Conservation (phyloP, 2,329 filamentous ascomycete species). For the Xenoacremonium recifei region DNA sequence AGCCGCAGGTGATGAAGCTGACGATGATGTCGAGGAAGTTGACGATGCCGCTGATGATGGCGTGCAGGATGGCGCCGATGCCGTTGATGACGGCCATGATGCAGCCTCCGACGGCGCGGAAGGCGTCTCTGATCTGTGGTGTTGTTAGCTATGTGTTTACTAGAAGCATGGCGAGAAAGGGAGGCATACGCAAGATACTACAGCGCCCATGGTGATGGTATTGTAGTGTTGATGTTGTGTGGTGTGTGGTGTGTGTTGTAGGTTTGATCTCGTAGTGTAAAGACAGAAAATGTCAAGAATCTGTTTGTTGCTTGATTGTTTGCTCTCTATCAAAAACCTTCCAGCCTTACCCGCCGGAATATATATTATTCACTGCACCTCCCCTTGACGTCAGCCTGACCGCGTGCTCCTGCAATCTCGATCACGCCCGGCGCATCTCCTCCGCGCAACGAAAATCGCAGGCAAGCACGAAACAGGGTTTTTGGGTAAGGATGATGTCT, state of each 20-base stretch:
- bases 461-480: too few species aligned
- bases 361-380: too few species aligned
- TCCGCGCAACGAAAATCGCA: too few species aligned
- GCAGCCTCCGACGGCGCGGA: constrained; percentile 63
- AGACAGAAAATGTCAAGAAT: too few species aligned
- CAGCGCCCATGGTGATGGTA: constrained; percentile 66
- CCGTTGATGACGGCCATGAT: constrained; percentile 69
- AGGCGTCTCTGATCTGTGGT: constrained; percentile 54
- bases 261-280: too few species aligned
- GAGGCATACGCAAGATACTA: constrained; percentile 74
- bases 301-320: too few species aligned
- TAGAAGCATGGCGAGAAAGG: neutral
- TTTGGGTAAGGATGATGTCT: too few species aligned
- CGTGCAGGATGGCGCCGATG: constrained; percentile 62
- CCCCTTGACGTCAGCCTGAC: too few species aligned
- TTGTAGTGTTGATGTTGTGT: constrained; percentile 13
- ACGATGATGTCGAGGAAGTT: constrained; percentile 65
- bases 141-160: constrained; percentile 13
- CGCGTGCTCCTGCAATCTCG: too few species aligned
- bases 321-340: too few species aligned
- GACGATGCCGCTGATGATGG: constrained; percentile 67
- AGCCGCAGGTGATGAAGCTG: constrained; percentile 60
- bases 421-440: too few species aligned
- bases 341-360: too few species aligned
- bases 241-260: constrained; percentile 4